Evolutionary conservation across 768 basidiomycete species (phyloP).

Genomic region (Gyrodon lividus): DNA sequence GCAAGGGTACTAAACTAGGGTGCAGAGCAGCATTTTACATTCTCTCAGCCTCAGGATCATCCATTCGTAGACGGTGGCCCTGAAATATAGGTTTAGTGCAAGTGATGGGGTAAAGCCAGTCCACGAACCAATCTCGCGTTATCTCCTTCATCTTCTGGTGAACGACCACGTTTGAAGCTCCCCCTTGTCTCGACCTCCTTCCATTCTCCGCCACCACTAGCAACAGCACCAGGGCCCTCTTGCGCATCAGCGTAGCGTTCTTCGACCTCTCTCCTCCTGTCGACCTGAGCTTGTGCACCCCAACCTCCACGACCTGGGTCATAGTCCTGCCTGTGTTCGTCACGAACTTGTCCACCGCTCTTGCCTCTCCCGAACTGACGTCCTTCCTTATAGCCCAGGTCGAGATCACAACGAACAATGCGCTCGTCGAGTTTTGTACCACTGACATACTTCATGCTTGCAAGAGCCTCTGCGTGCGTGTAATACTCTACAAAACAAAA

Average conservation of each 20-base stretch:
- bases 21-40: conserved; percentile 48
- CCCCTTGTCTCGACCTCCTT: conserved; percentile 56
- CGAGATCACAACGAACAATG: conserved; percentile 96
- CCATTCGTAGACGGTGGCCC: conserved; percentile 60
- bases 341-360: conserved; percentile 94
- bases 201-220: conserved; percentile 85
- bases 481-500: conserved; percentile 98
- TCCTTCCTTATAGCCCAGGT: conserved; percentile 94
- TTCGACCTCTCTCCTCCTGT: conserved; percentile 78
- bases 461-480: conserved; percentile 89
- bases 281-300: conserved; percentile 85
- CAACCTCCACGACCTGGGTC: conserved; percentile 95
- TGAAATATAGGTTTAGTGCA: conserved; percentile 24
- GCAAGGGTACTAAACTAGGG: conserved; percentile 24
- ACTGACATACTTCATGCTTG: conserved; percentile 89
- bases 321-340: conserved; percentile 96
- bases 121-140: conserved; percentile 51
- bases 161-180: conserved; percentile 67
- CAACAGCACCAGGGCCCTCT: conserved; percentile 78
- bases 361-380: conserved; percentile 97
- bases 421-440: conserved; percentile 99
- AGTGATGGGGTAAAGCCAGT: not conserved
- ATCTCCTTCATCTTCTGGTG: conserved; percentile 77
- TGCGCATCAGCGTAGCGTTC: conserved; percentile 82
- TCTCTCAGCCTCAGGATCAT: conserved; percentile 64